These are phyloP conservation scores for Didymella exigua DNA, from an alignment of 2,329 filamentous ascomycete species.

Conservation along the genomic window DNA sequence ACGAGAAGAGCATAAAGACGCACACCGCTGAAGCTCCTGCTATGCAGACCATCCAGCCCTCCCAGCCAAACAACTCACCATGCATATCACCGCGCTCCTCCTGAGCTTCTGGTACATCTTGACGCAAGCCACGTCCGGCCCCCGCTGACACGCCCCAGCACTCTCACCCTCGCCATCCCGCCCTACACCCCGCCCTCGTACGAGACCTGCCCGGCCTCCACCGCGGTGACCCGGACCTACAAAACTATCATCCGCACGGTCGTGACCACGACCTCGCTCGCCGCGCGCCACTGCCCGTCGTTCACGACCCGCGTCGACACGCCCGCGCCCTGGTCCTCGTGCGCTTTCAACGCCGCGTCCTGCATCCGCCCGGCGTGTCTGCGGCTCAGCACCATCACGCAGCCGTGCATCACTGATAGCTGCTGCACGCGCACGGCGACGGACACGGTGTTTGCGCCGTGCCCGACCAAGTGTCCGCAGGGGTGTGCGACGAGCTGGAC, in stretches of 20 bases:
- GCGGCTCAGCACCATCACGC: conserved; percentile 20
- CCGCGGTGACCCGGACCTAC: conserved; percentile 13
- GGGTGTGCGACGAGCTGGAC: conserved; percentile 27
- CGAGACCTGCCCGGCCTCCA: conserved; percentile 22
- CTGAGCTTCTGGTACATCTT: not conserved
- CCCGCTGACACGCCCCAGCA: conserved; percentile 2
- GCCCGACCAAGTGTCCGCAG: conserved; percentile 18
- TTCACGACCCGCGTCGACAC: conserved; percentile 23
- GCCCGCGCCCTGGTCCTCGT: conserved; percentile 21
- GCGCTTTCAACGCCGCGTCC: conserved; percentile 19
- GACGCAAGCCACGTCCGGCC: not conserved
- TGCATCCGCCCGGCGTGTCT: conserved; percentile 20
- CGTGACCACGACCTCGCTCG: conserved; percentile 12
- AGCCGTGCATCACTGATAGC: conserved; percentile 20
- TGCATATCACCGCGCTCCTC: not conserved
- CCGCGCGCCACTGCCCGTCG: conserved; percentile 19
- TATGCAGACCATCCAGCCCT: not conserved
- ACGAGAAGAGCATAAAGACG: not conserved
- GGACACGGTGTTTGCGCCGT: conserved; percentile 22
- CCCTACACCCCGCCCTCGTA: conserved; percentile 8
- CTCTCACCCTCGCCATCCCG: conserved; percentile 4
- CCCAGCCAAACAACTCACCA: not conserved
- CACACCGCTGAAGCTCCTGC: not conserved
- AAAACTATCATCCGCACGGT: conserved; percentile 9
- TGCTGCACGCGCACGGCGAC: conserved; percentile 24